Percentiles rank a stretch among this genome's conserved stretches.
Evolutionary conservation across 1,284 basidiomycete genomes (phyloP).

Genomic region (Apiotrichum laibachii): DNA sequence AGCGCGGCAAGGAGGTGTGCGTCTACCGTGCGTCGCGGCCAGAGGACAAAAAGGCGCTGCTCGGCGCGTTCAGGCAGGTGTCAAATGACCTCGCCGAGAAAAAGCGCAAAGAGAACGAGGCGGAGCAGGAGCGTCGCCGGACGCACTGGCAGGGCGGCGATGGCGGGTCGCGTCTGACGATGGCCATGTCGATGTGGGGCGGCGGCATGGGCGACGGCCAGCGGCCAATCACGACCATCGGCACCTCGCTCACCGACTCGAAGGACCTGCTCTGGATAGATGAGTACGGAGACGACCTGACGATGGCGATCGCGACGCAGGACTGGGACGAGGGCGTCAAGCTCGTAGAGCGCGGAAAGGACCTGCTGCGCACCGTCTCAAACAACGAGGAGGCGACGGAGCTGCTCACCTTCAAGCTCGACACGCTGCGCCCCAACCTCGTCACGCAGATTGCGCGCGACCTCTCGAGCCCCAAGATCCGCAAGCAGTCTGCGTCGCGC

Average conservation of each 20-base stretch:
- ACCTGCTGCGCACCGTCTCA: constrained; percentile 60
- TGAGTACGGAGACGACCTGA: constrained; percentile 86
- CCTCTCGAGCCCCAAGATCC: constrained; percentile 69
- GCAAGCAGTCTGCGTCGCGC: constrained; percentile 70
- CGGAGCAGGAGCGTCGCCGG: constrained; percentile 81
- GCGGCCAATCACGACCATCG: constrained; percentile 64
- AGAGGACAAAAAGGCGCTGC: constrained; percentile 79
- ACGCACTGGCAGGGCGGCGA: constrained; percentile 63
- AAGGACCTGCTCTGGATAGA: constrained; percentile 78
- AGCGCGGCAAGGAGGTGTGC: constrained; percentile 86
- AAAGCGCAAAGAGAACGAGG: constrained; percentile 85
- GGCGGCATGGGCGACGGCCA: constrained; percentile 52
- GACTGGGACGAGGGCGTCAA: constrained; percentile 83
- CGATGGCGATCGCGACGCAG: constrained; percentile 83
- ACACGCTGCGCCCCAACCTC: constrained; percentile 66
- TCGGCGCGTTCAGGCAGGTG: constrained; percentile 83
- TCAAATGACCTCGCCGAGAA: constrained; percentile 86
- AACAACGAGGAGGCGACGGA: constrained; percentile 35
- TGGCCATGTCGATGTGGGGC: constrained; percentile 17
- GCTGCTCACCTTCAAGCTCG: constrained; percentile 58
- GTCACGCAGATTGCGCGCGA: constrained; percentile 70
- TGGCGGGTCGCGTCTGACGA: constrained; percentile 50
- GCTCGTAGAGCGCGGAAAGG: constrained; percentile 81
- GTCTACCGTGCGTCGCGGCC: constrained; percentile 82
- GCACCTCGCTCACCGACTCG: constrained; percentile 59